phyloP scores from a whole-genome alignment of 495 filamentous ascomycete genomes.

The Penicillium maclennaniae region DNA sequence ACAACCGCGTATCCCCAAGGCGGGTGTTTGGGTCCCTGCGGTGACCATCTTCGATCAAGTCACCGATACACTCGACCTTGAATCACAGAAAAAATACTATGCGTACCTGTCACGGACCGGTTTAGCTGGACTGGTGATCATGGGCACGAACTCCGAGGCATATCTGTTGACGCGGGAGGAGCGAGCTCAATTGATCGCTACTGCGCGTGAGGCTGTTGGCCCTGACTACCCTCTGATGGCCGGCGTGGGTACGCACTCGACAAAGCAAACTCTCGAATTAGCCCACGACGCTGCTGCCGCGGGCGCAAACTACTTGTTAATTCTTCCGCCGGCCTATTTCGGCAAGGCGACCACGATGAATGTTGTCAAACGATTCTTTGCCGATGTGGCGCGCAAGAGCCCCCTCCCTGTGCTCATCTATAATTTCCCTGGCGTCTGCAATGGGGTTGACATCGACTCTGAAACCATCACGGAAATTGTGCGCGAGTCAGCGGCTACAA shows the following conservation, averaged over 20 bases:
- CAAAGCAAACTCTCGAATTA: conserved; percentile 55
- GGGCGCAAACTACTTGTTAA: conserved; percentile 56
- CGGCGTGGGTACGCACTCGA: conserved; percentile 60
- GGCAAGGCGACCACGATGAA: conserved; percentile 52
- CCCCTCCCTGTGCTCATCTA: conserved; percentile 60
- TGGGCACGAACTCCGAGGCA: conserved; percentile 63
- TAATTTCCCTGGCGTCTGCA: conserved; percentile 69
- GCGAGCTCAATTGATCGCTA: conserved; percentile 45
- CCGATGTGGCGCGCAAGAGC: conserved; percentile 46
- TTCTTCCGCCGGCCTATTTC: conserved; percentile 62
- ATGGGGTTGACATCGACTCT: conserved; percentile 64
- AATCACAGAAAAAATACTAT: conserved; percentile 50
- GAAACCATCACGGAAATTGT: conserved; percentile 52
- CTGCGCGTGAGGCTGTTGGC: conserved; percentile 50
- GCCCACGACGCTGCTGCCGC: conserved; percentile 52
- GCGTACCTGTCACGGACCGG: conserved; percentile 51
- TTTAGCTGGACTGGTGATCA: conserved; percentile 54
- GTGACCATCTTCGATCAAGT: conserved; percentile 51
- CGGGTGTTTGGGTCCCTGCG: conserved; percentile 38
- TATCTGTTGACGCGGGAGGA: conserved; percentile 61
- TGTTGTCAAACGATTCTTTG: conserved; percentile 58
- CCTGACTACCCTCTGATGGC: conserved; percentile 56
- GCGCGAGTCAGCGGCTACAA: conserved; percentile 31
- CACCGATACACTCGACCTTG: conserved; percentile 48
- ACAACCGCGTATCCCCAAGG: neutral